Percentiles rank a stretch among this genome's conserved stretches.
phyloP scores from a whole-genome alignment of 2,329 filamentous ascomycete genomes.

The Tolypocladium amazonense region DNA sequence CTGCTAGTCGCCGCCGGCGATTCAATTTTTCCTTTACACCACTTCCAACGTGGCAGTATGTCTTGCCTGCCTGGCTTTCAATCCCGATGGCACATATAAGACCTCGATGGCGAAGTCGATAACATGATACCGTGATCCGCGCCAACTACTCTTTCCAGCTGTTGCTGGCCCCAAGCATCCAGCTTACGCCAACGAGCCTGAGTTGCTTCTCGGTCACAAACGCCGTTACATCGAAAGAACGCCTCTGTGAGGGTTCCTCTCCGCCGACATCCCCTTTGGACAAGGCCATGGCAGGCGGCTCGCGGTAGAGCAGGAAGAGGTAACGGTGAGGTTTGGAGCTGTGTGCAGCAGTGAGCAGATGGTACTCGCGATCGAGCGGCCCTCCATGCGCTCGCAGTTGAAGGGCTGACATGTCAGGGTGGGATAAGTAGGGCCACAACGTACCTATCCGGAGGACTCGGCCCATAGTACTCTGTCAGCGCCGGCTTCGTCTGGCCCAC shows the following conservation, averaged over 20 bases:
- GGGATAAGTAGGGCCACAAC: not conserved
- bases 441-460: slow-evolving; percentile 35
- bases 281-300: slow-evolving; percentile 23
- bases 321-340: slow-evolving; percentile 39
- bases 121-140: too few relatives aligned
- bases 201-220: slow-evolving; percentile 28
- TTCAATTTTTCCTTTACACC: not conserved
- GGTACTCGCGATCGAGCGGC: not conserved
- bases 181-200: slow-evolving; percentile 29
- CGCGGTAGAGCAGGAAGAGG: slow-evolving; percentile 32
- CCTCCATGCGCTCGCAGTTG: not conserved
- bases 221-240: slow-evolving; percentile 27
- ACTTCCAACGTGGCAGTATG: not conserved
- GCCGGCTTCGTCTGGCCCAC: slow-evolving; percentile 19
- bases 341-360: not conserved
- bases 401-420: not conserved
- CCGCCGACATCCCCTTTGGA: slow-evolving; percentile 32
- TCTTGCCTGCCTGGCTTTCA: not conserved
- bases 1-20: too few relatives aligned
- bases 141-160: slow-evolving; percentile 22
- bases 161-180: slow-evolving; percentile 35
- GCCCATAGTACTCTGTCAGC: slow-evolving; percentile 31
- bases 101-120: not conserved
- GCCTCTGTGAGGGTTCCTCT: slow-evolving; percentile 33
- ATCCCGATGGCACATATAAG: not conserved